Evolutionary conservation across 2,329 filamentous ascomycete genomes (phyloP).

Genomic region (Myriangium duriaei): DNA sequence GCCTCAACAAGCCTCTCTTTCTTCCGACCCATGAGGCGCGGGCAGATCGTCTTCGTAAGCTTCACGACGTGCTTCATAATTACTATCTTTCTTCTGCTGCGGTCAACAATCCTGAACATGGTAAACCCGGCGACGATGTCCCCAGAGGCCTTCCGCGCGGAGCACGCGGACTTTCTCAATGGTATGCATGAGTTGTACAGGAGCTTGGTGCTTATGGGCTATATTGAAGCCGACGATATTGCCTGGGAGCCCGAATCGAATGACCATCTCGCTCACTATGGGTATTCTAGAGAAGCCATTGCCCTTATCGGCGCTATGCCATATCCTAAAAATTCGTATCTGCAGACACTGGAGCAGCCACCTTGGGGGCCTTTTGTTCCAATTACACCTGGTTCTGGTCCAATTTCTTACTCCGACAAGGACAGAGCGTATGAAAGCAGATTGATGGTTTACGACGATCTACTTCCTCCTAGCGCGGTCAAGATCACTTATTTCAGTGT

Average conservation of each 20-base stretch:
- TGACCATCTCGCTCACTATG: neutral
- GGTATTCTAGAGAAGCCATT: neutral
- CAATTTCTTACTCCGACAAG: neutral
- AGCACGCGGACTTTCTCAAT: neutral
- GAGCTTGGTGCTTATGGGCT: neutral
- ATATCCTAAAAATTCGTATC: neutral
- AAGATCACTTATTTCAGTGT: neutral
- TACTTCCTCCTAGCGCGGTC: neutral
- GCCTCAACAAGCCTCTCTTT: no score
- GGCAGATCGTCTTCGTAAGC: no score
- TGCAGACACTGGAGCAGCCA: neutral
- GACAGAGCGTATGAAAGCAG: neutral
- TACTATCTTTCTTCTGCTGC: no score
- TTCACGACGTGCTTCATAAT: no score
- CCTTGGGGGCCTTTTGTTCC: neutral
- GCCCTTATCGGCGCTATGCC: neutral
- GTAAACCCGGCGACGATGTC: no score
- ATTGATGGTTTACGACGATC: neutral
- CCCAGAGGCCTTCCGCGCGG: no score
- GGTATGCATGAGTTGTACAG: neutral
- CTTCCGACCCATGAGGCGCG: no score
- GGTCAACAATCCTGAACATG: no score
- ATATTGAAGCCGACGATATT: neutral
- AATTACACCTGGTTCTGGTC: neutral
- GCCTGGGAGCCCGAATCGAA: neutral